Conservation (phyloP, 169 alveolate species). For the Babesia bigemina region DNA sequence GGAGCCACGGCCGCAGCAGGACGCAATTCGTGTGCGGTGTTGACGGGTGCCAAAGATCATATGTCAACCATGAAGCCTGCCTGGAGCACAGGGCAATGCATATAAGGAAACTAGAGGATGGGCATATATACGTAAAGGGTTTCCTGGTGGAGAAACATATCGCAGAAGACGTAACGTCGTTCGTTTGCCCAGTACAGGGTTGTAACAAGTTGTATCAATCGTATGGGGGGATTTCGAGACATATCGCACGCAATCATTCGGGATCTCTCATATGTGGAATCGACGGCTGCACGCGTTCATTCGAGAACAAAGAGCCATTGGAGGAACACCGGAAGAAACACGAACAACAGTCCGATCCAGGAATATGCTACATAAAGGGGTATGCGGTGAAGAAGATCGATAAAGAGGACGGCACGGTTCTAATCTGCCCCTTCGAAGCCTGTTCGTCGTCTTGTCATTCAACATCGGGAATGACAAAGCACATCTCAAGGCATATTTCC, state of each 20-base stretch:
- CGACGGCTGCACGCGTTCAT: constrained; percentile 49
- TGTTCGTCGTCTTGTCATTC: constrained; percentile 32
- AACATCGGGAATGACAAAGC: constrained; percentile 59
- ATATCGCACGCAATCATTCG: constrained; percentile 23
- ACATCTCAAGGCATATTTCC: constrained; percentile 6
- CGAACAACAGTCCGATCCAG: constrained; percentile 26
- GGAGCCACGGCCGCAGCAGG: constrained; percentile 46
- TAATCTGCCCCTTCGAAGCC: constrained; percentile 41
- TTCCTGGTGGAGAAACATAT: constrained; percentile 21
- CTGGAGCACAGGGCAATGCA: constrained; percentile 38
- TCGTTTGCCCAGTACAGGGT: constrained; percentile 38
- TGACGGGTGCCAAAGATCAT: constrained; percentile 50
- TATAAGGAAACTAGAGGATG: constrained; percentile 37
- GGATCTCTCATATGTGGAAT: constrained; percentile 44
- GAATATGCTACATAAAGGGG: constrained; percentile 36
- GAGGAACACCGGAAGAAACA: constrained; percentile 40
- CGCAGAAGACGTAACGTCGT: constrained; percentile 3
- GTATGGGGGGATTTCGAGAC: constrained; percentile 60
- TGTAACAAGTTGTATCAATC: constrained; percentile 42
- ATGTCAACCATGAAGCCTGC: background rate
- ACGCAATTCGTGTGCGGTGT: constrained; percentile 54
- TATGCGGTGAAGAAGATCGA: constrained; percentile 18
- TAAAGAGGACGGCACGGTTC: background rate
- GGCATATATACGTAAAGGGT: constrained; percentile 37
- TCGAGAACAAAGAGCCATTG: background rate